Evolutionary conservation across 805 yeast genomes (phyloP).

Genomic region (Tanozyma kutaoensis): DNA sequence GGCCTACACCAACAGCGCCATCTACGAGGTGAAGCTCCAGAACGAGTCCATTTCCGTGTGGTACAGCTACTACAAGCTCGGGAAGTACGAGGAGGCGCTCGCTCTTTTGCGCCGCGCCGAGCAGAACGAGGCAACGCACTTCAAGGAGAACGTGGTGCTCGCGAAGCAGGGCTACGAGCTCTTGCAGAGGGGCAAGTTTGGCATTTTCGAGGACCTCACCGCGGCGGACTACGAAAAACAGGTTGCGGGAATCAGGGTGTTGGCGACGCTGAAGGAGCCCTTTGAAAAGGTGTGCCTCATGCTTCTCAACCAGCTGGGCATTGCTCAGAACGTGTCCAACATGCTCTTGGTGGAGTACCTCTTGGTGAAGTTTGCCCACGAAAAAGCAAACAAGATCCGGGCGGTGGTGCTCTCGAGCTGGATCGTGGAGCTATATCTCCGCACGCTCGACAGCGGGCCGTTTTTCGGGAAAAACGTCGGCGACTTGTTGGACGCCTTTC

Average conservation of each 20-base stretch:
- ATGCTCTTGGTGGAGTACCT: constrained; percentile 20
- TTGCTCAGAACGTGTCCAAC: constrained; percentile 6
- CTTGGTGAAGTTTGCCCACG: constrained; percentile 13
- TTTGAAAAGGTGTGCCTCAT: constrained; percentile 57
- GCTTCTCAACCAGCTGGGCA: constrained; percentile 12
- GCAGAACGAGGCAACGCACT: neutral
- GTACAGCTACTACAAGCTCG: constrained; percentile 22
- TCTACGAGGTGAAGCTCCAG: constrained; percentile 60
- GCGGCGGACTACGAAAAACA: constrained; percentile 1
- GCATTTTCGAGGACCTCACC: constrained; percentile 1
- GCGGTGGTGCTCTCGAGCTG: constrained; percentile 45
- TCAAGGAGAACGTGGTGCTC: constrained; percentile 30
- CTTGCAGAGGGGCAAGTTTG: constrained; percentile 6
- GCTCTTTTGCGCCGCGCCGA: constrained; percentile 5
- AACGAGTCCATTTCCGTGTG: constrained; percentile 68
- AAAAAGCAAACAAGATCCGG: constrained; percentile 14
- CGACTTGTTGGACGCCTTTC: constrained; percentile 29
- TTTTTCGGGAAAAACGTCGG: neutral
- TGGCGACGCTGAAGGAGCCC: constrained; percentile 52
- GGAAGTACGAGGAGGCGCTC: constrained; percentile 54
- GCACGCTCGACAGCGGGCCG: constrained; percentile 26
- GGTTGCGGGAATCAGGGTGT: constrained; percentile 20
- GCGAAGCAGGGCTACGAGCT: constrained; percentile 43
- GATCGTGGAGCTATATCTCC: constrained; percentile 48
- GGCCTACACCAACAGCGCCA: constrained; percentile 47